Base-by-base conservation (phyloP, 306 rosid genomes). In the Abrus precatorius region DNA sequence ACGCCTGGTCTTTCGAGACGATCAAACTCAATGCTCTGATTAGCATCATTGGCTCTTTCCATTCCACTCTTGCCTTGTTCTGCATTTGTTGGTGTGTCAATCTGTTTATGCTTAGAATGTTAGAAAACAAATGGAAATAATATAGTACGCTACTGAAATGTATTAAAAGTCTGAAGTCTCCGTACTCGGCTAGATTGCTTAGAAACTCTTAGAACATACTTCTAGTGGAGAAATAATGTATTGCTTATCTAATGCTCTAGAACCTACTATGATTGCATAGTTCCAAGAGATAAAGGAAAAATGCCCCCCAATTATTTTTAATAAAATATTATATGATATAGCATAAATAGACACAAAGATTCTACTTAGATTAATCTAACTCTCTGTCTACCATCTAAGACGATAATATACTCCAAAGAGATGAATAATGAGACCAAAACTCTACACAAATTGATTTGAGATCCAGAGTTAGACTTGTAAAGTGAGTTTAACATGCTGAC, bases 101-200 rank as follows among this genome's bases (percentile, higher is more conserved):
- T 78, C 84, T 82, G 90, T 52, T 56, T 86, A 50, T 73, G 70
- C 64, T 77, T 70, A 36, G 82, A 69, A 90, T 52, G 86, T 82
- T 78, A 83, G 50, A 84, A 80, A 47, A 68, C 74, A 78, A 67
- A 70, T 57, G 40, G 64, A 77, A 61, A 56, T 40, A 43, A 40
- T 68, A 55, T 36, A 48, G 30, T 52, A 71, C 64, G 59, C 38
- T 57, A 47, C 14, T 60, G 9, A 59, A 32, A 41, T 40, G 14
- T 64, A 68, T 20, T 20, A 14, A 2, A 13, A 41, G 49, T 45
- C 12, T 43, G 1, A 74, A 10, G 57, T 68, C 74, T 60, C 71
- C 36, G 54, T 56, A 41, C 29, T 73, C 49, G 44, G 47, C 53
- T 27, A 71, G 45, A 41, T 65, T 59, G 20, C 56, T 62, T 67